Conservation (phyloP, 306 rosid species). For the Leucaena leucocephala region DNA sequence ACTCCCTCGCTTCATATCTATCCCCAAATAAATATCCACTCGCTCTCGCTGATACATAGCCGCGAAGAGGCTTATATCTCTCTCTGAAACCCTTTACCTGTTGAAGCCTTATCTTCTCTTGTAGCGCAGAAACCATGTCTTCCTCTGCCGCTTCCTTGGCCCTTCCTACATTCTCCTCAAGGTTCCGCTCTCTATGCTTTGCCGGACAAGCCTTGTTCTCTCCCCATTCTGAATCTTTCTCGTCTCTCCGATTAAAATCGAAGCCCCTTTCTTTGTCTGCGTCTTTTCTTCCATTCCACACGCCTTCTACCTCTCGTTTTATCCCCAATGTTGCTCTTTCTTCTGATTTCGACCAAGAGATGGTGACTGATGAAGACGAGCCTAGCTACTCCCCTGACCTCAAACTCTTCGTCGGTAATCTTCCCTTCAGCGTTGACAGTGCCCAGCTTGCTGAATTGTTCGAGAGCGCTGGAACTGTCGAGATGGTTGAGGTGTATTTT, state of each 20-base stretch:
- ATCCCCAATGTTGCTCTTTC: conserved; percentile 61
- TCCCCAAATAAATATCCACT: conserved; percentile 32
- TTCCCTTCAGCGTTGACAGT: conserved; percentile 82
- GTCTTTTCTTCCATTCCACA: conserved; percentile 39
- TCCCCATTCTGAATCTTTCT: conserved; percentile 38
- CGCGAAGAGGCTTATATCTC: not conserved
- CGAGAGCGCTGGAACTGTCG: conserved; percentile 72
- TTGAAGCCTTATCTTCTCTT: conserved; percentile 53
- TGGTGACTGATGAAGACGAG: conserved; percentile 40
- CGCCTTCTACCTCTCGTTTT: conserved; percentile 43
- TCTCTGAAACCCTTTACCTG: conserved; percentile 17
- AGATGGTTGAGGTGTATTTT: conserved; percentile 74
- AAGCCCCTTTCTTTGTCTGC: conserved; percentile 60
- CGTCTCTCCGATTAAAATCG: conserved; percentile 35
- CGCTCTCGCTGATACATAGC: not conserved
- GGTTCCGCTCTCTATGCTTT: conserved; percentile 38
- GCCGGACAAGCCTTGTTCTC: conserved; percentile 39
- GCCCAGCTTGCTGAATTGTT: conserved; percentile 86
- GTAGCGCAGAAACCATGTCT: conserved; percentile 54
- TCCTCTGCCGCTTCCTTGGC: conserved; percentile 69
- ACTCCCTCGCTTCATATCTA: not conserved
- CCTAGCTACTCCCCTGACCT: conserved; percentile 54
- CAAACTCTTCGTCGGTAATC: conserved; percentile 84
- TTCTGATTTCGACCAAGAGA: conserved; percentile 74
- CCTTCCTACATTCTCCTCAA: conserved; percentile 56